phyloP scores from a whole-genome alignment of 305 asterid genomes.

The Rubia tinctorum region DNA sequence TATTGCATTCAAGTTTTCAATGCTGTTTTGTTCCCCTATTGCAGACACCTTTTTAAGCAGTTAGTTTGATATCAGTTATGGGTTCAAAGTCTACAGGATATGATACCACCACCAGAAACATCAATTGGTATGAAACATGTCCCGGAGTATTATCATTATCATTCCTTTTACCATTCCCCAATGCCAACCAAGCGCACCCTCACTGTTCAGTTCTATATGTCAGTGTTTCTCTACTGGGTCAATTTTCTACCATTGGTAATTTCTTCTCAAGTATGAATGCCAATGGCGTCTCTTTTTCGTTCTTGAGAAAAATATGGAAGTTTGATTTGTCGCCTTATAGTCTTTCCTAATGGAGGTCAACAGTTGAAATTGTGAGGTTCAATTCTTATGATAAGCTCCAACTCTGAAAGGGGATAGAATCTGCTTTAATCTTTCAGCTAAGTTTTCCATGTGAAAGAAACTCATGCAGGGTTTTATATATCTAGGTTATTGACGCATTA shows the following conservation, averaged over 20 bases:
- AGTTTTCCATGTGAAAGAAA: neutral
- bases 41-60: neutral
- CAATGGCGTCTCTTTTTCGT: neutral
- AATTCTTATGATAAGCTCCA: neutral
- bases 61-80: neutral
- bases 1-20: too few species aligned
- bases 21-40: too few species aligned
- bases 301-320: neutral
- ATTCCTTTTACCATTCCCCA: too few species aligned
- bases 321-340: neutral
- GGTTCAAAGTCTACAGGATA: neutral
- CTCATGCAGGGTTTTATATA: constrained; percentile 15
- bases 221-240: neutral
- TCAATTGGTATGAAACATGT: neutral
- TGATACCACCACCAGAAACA: neutral
- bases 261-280: neutral
- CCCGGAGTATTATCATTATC: too few species aligned
- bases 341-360: neutral
- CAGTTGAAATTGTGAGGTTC: neutral
- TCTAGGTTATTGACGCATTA: constrained; percentile 68
- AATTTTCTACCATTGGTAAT: neutral
- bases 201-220: neutral
- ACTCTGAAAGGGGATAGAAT: neutral
- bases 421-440: constrained; percentile 6
- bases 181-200: too few species aligned